phyloP scores from a whole-genome alignment of 2,329 filamentous ascomycete species.

The Fusarium ramigenum region DNA sequence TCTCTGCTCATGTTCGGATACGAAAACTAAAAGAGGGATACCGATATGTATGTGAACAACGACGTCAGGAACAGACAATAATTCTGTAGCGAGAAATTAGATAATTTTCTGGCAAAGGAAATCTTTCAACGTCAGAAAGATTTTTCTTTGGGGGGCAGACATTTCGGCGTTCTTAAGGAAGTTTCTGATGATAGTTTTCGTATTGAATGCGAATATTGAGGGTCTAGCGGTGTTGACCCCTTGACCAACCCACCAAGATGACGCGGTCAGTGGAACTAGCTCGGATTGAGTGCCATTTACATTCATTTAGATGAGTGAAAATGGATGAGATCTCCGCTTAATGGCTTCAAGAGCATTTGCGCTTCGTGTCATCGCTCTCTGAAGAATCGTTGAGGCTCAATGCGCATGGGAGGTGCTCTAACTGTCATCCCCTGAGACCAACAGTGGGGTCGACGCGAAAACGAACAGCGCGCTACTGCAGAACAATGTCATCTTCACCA shows the following conservation, averaged over 20 bases:
- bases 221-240: background rate
- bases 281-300: too few species aligned
- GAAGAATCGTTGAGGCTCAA: too few species aligned
- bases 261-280: constrained; percentile 2
- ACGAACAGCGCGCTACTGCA: accelerated
- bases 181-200: background rate
- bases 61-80: accelerated
- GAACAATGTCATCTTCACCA: too few species aligned
- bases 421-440: background rate
- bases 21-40: background rate
- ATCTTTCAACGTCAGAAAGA: accelerated
- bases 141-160: background rate
- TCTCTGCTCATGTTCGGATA: background rate
- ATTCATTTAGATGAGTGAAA: background rate
- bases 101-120: background rate
- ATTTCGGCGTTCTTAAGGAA: background rate
- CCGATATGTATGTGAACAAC: background rate
- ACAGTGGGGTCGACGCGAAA: background rate
- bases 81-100: accelerated
- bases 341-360: accelerated
- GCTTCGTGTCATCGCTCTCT: background rate
- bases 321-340: too few species aligned
- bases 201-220: constrained; percentile 21
- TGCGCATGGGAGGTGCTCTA: background rate
- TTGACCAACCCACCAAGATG: background rate